Evolutionary conservation across 768 basidiomycete genomes (phyloP), one percentile per base, ranked within the genome.

Genomic region (Dioszegia hungarica): DNA sequence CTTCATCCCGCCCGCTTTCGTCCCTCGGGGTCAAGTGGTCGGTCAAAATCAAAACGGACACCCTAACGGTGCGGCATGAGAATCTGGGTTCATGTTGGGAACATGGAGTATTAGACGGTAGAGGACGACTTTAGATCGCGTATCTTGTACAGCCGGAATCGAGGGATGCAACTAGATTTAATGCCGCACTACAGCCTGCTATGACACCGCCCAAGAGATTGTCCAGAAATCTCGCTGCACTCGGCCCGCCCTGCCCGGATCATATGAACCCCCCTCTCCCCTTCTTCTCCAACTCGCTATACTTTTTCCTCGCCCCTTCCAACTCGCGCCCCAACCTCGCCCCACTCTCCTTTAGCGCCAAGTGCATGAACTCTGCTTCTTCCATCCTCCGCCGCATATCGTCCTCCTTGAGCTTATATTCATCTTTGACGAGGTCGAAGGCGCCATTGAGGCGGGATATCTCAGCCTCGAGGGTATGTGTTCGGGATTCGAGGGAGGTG

Each of bases 311-410:
- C 5, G 49, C 49, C 19, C 49, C 34, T 19, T 44, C 50, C 15
- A 59, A n/a, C 43, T 59, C 57, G 41, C 48, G 38, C 17, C 33
- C 50, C 38, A 59, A 45, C 27, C 57, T 53, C 51, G 57, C 57
- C 28, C 57, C 57, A 28, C 57, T 51, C 44, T 59, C 57, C 29
- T 59, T 59, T 24, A 59, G 29, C 2, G 57, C 50, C 44, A 39
- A 8, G 29, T 59, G 57, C 31, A 51, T 44, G 28, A 59, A 59
- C 28, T 59, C 57, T 14, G 50, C 51, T 33, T 59, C 50, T 25
- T 58, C 57, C 50, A 59, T 46, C 25, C 36, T 3, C 27, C 25
- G n/a, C 51, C 34, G 29, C 57, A 51, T 43, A 10, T 46, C 57
- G 12, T 36, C 50, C 37, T 36, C 57, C n/a, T 59, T 55, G 34